phyloP scores from a whole-genome alignment of 305 asterid genomes.

The Coffea humblotiana region DNA sequence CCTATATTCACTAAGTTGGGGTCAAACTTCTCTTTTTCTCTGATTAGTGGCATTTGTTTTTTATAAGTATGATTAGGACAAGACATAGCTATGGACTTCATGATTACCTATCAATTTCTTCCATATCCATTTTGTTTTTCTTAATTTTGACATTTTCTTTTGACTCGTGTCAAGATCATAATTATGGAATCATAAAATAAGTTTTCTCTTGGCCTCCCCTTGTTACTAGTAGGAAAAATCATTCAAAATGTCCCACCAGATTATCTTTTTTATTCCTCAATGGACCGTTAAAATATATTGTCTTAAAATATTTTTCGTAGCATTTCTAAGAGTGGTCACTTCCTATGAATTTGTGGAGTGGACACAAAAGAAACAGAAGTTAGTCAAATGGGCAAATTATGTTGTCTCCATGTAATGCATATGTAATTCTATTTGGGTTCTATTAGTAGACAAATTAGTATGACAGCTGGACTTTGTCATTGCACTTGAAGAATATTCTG shows the following conservation, averaged over 20 bases:
- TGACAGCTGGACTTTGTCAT: constrained; percentile 1
- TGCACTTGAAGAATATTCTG: not conserved
- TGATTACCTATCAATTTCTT: not conserved
- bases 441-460: constrained; percentile 3
- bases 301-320: too few relatives aligned
- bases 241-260: not conserved
- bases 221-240: not conserved
- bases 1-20: constrained; percentile 10
- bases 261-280: not conserved
- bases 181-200: not conserved
- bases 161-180: not conserved
- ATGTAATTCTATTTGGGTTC: not conserved
- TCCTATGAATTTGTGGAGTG: not conserved
- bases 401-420: not conserved
- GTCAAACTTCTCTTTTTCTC: constrained; percentile 21
- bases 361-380: not conserved
- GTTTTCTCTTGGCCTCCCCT: not conserved
- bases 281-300: not conserved
- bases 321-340: not conserved
- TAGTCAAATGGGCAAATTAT: not conserved
- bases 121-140: not conserved
- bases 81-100: constrained; percentile 14
- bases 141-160: constrained; percentile 1
- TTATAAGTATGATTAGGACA: constrained; percentile 12
- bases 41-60: constrained; percentile 9